Evolutionary conservation across 2,329 filamentous ascomycete species (phyloP), one percentile per base, ranked within the genome.

Genomic region (Xylariaceae sp.): DNA sequence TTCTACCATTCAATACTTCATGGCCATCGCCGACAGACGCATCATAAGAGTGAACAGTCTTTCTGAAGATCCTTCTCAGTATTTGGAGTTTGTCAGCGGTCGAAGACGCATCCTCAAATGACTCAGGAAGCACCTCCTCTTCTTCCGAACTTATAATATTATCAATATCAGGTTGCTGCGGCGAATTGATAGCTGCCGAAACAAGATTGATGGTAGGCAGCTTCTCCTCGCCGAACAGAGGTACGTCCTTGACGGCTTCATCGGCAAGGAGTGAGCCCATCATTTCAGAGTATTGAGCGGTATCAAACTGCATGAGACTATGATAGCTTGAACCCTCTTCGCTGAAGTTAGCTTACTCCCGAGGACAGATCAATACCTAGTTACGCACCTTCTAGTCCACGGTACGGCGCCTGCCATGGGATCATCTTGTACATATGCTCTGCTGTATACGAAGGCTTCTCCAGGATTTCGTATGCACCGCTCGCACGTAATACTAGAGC

Each of bases 391-490:
- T 80, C 74, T 9, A 83, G 62, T 1, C 80, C 81, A 18, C 81
- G 76, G 61, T 84, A 76, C 2, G 83, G 82, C 5, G 80, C 65
- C 57, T 79, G 73, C 83, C 83, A 86, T 0, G 82, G 81, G 13
- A 84, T 72, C 55, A 87, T 68, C 56, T 84, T 81, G 55, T 78
- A 84, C 11, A 83, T 69, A 50, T 85, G 81, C 44, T 80, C 75
- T 2, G 79, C 75, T 2, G 81, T 81, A 51, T 76, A 75, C 1
- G 81, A 80, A 5, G 84, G 82, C 61, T 82, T 80, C 57, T 85
- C 79, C 22, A 87, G 65, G 16, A 87, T 82, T 31, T 84, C 81
- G 62, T 86, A 83, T 13, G 71, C 73, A 16, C 83, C 82, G 56
- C 79, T 86, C 33, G 81, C 81, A 22, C 83, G 75, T 22, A 87